Evolutionary conservation across 768 basidiomycete genomes (phyloP).

Genomic region (Pholiota conissans): DNA sequence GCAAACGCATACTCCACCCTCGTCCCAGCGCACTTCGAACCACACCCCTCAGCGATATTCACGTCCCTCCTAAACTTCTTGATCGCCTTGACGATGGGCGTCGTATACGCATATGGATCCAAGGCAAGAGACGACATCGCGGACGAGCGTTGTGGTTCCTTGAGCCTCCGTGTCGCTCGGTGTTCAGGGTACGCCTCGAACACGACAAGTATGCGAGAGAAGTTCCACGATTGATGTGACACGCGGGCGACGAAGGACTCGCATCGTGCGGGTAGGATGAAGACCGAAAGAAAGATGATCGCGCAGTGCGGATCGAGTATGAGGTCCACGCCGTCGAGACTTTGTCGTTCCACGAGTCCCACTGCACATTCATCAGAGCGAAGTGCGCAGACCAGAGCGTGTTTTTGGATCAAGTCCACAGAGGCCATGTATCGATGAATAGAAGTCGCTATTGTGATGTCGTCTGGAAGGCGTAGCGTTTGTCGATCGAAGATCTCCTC

Average conservation of each 20-base stretch:
- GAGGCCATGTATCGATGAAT: slow-evolving; percentile 71
- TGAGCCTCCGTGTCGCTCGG: slow-evolving; percentile 25
- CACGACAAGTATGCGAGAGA: slow-evolving; percentile 51
- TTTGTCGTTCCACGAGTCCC: slow-evolving; percentile 64
- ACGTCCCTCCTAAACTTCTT: slow-evolving; percentile 67
- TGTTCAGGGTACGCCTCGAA: slow-evolving; percentile 67
- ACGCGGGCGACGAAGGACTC: slow-evolving; percentile 45
- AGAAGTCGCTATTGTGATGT: slow-evolving; percentile 28
- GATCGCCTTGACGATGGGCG: slow-evolving; percentile 68
- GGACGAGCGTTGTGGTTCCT: neutral
- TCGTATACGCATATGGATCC: slow-evolving; percentile 54
- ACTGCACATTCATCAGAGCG: slow-evolving; percentile 43
- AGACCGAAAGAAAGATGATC: slow-evolving; percentile 48
- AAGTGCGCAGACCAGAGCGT: slow-evolving; percentile 54
- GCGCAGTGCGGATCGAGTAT: slow-evolving; percentile 65
- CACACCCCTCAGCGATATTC: slow-evolving; percentile 59
- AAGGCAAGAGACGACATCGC: slow-evolving; percentile 5
- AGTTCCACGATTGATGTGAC: slow-evolving; percentile 63
- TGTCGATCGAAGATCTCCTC: slow-evolving; percentile 40
- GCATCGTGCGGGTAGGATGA: slow-evolving; percentile 49
- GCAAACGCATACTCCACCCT: slow-evolving; percentile 62
- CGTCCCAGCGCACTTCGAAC: slow-evolving; percentile 44
- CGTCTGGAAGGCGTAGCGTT: slow-evolving; percentile 44
- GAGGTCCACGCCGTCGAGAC: slow-evolving; percentile 61
- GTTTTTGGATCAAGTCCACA: slow-evolving; percentile 67